Conservation (phyloP, 106 monocot species). For the Dendrobium officinale region DNA sequence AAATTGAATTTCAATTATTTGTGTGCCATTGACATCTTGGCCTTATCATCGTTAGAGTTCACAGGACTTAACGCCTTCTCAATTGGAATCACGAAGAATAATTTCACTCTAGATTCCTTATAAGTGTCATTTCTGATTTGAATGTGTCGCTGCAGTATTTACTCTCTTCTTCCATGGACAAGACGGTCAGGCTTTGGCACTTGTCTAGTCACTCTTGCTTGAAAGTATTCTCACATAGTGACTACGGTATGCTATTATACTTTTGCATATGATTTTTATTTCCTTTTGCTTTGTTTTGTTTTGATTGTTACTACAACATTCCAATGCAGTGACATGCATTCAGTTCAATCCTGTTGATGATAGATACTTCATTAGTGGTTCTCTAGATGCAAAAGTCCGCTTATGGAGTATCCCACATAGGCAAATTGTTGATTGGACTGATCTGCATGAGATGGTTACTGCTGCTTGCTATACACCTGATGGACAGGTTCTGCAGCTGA, state of each 20-base stretch:
- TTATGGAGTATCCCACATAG: slow-evolving; percentile 81
- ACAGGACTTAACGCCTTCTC: no score
- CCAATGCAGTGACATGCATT: slow-evolving; percentile 82
- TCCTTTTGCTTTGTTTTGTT: not conserved
- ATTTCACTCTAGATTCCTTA: not conserved
- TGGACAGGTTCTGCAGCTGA: slow-evolving; percentile 57
- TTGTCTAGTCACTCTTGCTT: slow-evolving; percentile 58
- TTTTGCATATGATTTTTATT: not conserved
- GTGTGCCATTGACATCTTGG: no score
- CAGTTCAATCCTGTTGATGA: slow-evolving; percentile 96
- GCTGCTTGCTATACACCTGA: slow-evolving; percentile 93
- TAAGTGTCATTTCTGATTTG: not conserved
- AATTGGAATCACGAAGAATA: no score
- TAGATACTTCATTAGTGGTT: slow-evolving; percentile 88
- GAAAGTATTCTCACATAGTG: slow-evolving; percentile 75
- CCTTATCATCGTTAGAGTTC: no score
- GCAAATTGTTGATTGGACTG: slow-evolving; percentile 91
- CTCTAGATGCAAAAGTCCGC: slow-evolving; percentile 86
- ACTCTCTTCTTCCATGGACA: slow-evolving; percentile 94
- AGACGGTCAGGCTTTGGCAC: slow-evolving; percentile 84
- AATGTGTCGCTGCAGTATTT: slow-evolving; percentile 35
- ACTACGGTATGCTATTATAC: slow-evolving; percentile 48
- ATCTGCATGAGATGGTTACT: slow-evolving; percentile 96
- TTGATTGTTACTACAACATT: slow-evolving; percentile 2
- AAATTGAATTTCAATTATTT: no score